phyloP scores from a whole-genome alignment of 129 eudicot species.

The Dittrichia graveolens region DNA sequence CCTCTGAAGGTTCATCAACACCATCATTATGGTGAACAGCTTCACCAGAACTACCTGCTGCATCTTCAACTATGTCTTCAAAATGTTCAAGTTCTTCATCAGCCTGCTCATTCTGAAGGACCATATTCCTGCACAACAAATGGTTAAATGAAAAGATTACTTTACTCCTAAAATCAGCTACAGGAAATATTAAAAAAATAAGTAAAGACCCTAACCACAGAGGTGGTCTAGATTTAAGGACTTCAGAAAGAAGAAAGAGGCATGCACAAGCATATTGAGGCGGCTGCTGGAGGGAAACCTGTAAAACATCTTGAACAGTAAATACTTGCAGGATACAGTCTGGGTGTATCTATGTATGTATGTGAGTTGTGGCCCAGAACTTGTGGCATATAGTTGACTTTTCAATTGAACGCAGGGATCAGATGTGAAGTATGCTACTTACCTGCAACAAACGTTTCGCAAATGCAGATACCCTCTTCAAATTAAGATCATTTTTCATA shows the following conservation, averaged over 20 bases:
- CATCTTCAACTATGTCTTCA: constrained; percentile 68
- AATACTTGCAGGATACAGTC: constrained; percentile 21
- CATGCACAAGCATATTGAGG: constrained; percentile 97
- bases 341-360: background rate
- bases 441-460: constrained; percentile 97
- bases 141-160: background rate
- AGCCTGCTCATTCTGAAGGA: constrained; percentile 81
- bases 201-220: constrained; percentile 60
- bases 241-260: constrained; percentile 95
- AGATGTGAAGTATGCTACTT: constrained; percentile 14
- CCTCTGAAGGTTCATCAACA: constrained; percentile 35
- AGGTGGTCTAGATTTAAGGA: constrained; percentile 93
- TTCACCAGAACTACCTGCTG: constrained; percentile 20
- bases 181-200: constrained; percentile 1
- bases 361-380: background rate
- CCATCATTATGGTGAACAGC: constrained; percentile 26
- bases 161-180: background rate
- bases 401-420: constrained; percentile 3
- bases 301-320: constrained; percentile 17
- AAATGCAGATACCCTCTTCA: constrained; percentile 92
- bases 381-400: background rate
- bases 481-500: constrained; percentile 81
- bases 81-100: constrained; percentile 98
- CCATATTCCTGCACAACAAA: constrained; percentile 64
- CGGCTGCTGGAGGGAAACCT: constrained; percentile 96